phyloP scores from a whole-genome alignment of 2,329 filamentous ascomycete species.

The Alternaria metachromatica region DNA sequence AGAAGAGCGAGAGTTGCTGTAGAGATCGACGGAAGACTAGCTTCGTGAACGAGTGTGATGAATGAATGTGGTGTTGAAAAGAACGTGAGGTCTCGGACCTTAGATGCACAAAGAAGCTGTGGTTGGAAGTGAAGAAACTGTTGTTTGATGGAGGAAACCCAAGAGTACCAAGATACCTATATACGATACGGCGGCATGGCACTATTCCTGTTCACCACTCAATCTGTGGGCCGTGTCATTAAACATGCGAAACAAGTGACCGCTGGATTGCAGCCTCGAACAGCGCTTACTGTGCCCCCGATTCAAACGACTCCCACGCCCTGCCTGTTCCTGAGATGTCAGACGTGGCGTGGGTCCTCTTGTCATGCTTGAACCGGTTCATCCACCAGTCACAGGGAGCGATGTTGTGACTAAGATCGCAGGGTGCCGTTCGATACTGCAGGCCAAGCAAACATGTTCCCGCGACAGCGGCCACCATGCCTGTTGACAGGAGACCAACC shows the following conservation, averaged over 20 bases:
- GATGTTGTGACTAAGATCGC: constrained; percentile 15
- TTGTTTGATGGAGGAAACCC: constrained; percentile 20
- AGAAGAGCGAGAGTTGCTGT: constrained; percentile 15
- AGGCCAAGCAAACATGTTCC: constrained; percentile 22
- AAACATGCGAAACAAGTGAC: constrained; percentile 44
- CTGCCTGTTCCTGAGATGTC: constrained; percentile 20
- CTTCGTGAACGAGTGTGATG: constrained; percentile 37
- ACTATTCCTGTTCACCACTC: constrained; percentile 18
- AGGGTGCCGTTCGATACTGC: constrained; percentile 26
- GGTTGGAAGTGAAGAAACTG: constrained; percentile 30
- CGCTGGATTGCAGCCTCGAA: constrained; percentile 24
- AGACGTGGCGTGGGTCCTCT: constrained; percentile 26
- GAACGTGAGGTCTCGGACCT: constrained; percentile 51
- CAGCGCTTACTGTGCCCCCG: constrained; percentile 27
- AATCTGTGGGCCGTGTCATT: constrained; percentile 44
- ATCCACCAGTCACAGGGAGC: constrained; percentile 36
- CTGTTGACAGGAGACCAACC: constrained; percentile 16
- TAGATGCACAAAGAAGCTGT: constrained; percentile 34
- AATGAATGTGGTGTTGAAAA: constrained; percentile 37
- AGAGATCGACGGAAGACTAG: constrained; percentile 42
- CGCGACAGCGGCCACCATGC: constrained; percentile 35
- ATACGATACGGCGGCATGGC: constrained; percentile 19
- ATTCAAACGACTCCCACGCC: constrained; percentile 20
- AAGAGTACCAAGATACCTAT: constrained; percentile 20
- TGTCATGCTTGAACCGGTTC: constrained; percentile 27